Evolutionary conservation across 345 rosid species (phyloP), one percentile per base, ranked within the genome.

Genomic region (Sapria himalayana): DNA sequence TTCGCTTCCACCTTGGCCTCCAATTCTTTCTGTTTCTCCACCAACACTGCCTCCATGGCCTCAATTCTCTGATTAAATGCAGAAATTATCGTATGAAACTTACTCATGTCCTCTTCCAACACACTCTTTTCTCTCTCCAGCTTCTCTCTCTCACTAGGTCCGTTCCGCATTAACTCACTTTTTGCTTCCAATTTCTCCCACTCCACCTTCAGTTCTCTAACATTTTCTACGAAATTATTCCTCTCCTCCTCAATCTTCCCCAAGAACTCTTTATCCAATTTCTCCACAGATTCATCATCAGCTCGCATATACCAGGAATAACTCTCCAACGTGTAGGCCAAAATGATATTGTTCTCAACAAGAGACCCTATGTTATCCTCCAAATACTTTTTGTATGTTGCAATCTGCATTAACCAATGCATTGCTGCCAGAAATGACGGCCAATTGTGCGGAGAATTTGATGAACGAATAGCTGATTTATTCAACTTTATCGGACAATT

Each of bases 381-480:
- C 23, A 63, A 22, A 35, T 72, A 60, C 3, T 78, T 62, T 29
- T 13, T 47, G 38, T 52, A 70, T 37, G 57, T 47, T 2, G 73
- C 78, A 15, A 66, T 47, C 55, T 89, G 85, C 8, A 82, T 94
- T 22, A 82, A 29, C 94, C 94, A 82, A 51, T 70, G 74, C 12
- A 78, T 40, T 37, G 72, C 51, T n/a, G 70, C 82, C 9, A 89
- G 73, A 42, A 66, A 70, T 5, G 66, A 55, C 11, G 94, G 94
- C 94, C 92, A 89, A 24, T 85, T 76, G 67, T 76, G 91, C 21
- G 91, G 98, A 11, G 94, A 68, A 25, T 73, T 77, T 5, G 85
- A 85, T 16, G 97, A 81, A 20, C 74, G 75, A 31, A 82, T 82
- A 2, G 75, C 51, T 17, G 97, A 81, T 58, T 72, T 81, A 49